A percentile compares a stretch with the other conserved stretches of the same genome.
These are phyloP conservation scores for Thalassiosira sp. DNA, from an alignment of 352 stramenopile genomes.

Conservation along the genomic window DNA sequence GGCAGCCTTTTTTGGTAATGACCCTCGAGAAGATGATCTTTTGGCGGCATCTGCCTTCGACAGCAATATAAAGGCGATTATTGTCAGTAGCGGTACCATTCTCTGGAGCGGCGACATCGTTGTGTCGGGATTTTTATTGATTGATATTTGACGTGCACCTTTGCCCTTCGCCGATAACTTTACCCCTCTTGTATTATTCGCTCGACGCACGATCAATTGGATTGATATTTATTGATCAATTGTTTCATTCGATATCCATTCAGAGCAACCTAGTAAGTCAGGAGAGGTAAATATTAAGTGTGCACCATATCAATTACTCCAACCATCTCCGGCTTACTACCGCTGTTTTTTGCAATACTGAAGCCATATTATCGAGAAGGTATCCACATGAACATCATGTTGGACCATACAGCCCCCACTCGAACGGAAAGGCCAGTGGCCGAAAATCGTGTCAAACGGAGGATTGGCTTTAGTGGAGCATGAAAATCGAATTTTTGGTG, in stretches of 20 bases:
- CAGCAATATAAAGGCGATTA: conserved; percentile 12
- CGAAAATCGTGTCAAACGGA: conserved; percentile 1
- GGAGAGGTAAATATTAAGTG: too few relatives aligned
- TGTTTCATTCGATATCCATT: too few relatives aligned
- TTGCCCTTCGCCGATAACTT: too few relatives aligned
- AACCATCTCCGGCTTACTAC: too few relatives aligned
- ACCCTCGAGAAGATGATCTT: not conserved
- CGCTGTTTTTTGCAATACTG: too few relatives aligned
- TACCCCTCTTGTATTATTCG: too few relatives aligned
- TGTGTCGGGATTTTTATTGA: not conserved
- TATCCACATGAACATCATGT: not conserved
- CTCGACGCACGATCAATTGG: too few relatives aligned
- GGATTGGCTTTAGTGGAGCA: not conserved
- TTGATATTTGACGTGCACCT: not conserved
- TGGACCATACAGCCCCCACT: not conserved
- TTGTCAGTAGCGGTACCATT: conserved; percentile 2
- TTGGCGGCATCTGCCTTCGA: not conserved
- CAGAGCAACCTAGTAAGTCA: too few relatives aligned
- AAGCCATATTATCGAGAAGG: too few relatives aligned
- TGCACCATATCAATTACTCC: too few relatives aligned
- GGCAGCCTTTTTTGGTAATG: not conserved
- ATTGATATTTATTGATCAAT: too few relatives aligned
- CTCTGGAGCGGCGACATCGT: not conserved
- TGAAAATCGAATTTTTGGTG: not conserved
- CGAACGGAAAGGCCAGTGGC: not conserved